Evolutionary conservation across 768 basidiomycete species (phyloP).

Genomic region (Naganishia antarctica): DNA sequence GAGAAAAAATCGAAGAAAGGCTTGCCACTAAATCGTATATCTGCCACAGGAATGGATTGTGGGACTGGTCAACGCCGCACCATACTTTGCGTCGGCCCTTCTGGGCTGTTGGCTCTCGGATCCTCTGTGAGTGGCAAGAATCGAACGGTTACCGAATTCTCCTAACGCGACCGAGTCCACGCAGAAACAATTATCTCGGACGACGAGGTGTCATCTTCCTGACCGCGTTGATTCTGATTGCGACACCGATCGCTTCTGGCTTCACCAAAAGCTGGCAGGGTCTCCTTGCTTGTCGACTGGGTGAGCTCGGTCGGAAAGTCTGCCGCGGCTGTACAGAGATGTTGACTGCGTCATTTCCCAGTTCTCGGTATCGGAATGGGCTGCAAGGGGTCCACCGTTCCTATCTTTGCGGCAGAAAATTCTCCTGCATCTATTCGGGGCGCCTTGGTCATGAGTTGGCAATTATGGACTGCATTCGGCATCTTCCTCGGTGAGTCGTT

Average conservation of each 20-base stretch:
- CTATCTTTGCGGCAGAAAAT: slow-evolving; percentile 70
- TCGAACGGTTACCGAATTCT: too few species aligned
- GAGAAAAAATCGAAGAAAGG: slow-evolving; percentile 26
- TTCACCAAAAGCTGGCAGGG: slow-evolving; percentile 39
- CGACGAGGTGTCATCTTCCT: slow-evolving; percentile 60
- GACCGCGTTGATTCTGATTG: slow-evolving; percentile 52
- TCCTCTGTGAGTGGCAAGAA: not conserved
- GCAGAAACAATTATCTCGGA: slow-evolving; percentile 57
- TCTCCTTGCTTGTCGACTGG: slow-evolving; percentile 8
- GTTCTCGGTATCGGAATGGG: slow-evolving; percentile 29
- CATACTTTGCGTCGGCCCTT: slow-evolving; percentile 31
- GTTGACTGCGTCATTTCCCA: not conserved
- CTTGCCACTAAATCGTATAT: slow-evolving; percentile 25
- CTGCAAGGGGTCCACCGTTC: slow-evolving; percentile 52
- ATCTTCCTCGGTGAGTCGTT: slow-evolving; percentile 49
- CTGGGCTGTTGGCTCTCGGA: slow-evolving; percentile 16
- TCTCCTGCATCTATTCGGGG: slow-evolving; percentile 77
- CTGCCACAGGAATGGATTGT: slow-evolving; percentile 37
- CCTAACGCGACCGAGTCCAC: too few species aligned
- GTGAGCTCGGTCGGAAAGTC: not conserved
- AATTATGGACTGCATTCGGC: slow-evolving; percentile 52
- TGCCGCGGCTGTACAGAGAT: not conserved
- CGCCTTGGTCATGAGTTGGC: slow-evolving; percentile 86
- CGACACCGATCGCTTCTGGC: slow-evolving; percentile 47
- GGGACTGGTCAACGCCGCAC: slow-evolving; percentile 38